Conservation (phyloP, 805 yeast species). For the Maudiozyma pseudohumilis region DNA sequence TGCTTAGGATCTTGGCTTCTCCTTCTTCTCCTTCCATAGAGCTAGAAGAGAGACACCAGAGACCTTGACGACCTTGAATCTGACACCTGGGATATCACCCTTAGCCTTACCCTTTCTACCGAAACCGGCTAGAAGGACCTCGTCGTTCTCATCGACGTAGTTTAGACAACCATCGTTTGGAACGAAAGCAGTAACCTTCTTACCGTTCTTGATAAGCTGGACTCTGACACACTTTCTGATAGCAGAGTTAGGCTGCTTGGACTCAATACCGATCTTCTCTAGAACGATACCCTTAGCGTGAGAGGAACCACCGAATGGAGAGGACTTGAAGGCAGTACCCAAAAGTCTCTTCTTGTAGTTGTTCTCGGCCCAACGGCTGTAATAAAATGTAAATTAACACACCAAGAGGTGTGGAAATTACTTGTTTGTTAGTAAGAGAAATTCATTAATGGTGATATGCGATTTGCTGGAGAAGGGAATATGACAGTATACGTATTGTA, state of each 20-base stretch:
- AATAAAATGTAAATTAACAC: neutral
- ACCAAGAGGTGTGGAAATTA: neutral
- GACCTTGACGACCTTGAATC: constrained; percentile 99
- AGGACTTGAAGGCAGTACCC: constrained; percentile 99
- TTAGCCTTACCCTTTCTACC: constrained; percentile 99
- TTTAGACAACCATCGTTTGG: constrained; percentile 99
- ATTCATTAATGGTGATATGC: neutral
- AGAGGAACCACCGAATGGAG: constrained; percentile 99
- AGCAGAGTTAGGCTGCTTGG: constrained; percentile 99
- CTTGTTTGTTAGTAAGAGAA: constrained; percentile 9
- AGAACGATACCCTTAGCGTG: constrained; percentile 99
- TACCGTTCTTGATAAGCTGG: constrained; percentile 99
- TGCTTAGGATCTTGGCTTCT: constrained; percentile 97
- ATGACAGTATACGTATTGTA: neutral
- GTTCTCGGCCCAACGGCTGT: constrained; percentile 97
- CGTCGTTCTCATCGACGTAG: constrained; percentile 99
- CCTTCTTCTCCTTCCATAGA: constrained; percentile 99
- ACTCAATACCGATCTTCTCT: constrained; percentile 99
- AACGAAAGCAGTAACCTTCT: constrained; percentile 99
- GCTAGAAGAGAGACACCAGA: constrained; percentile 99
- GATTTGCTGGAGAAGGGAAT: neutral
- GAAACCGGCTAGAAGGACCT: constrained; percentile 99
- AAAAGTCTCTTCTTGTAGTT: constrained; percentile 96
- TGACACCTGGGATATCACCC: constrained; percentile 99
- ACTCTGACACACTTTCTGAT: constrained; percentile 99